Evolutionary conservation across 106 monocot species (phyloP).

Genomic region (Ottelia alismoides): DNA sequence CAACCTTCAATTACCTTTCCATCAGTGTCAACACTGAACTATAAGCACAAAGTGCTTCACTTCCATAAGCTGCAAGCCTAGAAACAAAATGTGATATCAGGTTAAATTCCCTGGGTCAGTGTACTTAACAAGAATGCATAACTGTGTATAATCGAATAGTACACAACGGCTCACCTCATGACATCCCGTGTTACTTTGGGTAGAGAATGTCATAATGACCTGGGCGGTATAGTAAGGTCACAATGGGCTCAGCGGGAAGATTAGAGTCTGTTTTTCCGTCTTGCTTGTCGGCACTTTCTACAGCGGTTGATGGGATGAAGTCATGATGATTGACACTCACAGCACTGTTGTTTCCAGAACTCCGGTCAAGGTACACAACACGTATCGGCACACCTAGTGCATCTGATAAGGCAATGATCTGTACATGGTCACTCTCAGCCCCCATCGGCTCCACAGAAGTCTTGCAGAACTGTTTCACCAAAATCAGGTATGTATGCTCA

Average conservation of each 20-base stretch:
- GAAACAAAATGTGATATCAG: too few species aligned
- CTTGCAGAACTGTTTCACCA: conserved; percentile 79
- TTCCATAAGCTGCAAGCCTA: too few species aligned
- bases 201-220: conserved; percentile 99
- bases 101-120: too few species aligned
- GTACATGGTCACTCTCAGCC: conserved; percentile 88
- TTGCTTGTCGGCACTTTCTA: neutral
- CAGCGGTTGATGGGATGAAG: conserved; percentile 38
- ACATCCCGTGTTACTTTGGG: conserved; percentile 9
- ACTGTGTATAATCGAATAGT: too few species aligned
- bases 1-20: too few species aligned
- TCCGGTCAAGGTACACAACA: conserved; percentile 74
- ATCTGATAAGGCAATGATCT: conserved; percentile 82
- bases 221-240: conserved; percentile 84
- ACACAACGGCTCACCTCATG: too few species aligned
- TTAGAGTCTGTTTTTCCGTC: neutral
- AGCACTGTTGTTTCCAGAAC: conserved; percentile 35
- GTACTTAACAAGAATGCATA: too few species aligned
- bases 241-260: conserved; percentile 19
- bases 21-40: too few species aligned
- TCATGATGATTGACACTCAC: conserved; percentile 67
- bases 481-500: too few species aligned
- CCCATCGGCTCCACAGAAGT: conserved; percentile 91
- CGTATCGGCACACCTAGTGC: conserved; percentile 74
- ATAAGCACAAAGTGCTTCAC: too few species aligned